Evolutionary conservation across 1,284 basidiomycete species (phyloP), one percentile per base, ranked within the genome.

Genomic region (Tilletia indica): DNA sequence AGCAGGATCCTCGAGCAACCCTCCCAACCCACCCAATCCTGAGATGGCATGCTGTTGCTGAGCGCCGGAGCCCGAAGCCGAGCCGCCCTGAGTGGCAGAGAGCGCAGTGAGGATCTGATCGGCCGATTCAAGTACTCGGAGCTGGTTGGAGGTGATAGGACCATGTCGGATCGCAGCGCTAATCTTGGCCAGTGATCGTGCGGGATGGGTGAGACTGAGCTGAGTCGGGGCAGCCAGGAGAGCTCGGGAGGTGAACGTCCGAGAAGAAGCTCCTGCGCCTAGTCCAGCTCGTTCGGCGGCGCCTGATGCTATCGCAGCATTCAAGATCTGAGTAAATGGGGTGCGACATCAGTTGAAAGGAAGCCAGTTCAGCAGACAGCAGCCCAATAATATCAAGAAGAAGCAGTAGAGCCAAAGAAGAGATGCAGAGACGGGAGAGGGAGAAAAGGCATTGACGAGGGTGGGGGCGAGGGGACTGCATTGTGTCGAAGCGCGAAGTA

Each of bases 341-440:
- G 82, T 21, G 82, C 82, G n/a, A 83, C 77, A 48, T 83, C 82
- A 25, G 78, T n/a, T n/a, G n/a, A n/a, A n/a, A n/a, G n/a, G n/a
- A n/a, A n/a, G n/a, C n/a, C n/a, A n/a, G n/a, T n/a, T n/a, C n/a
- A n/a, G n/a, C n/a, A n/a, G n/a, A n/a, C n/a, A n/a, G n/a, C n/a
- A n/a, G n/a, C n/a, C n/a, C n/a, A n/a, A n/a, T n/a, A n/a, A n/a
- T n/a, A n/a, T n/a, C n/a, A n/a, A n/a, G n/a, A n/a, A n/a, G n/a
- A n/a, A n/a, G n/a, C n/a, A n/a, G n/a, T n/a, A n/a, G n/a, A n/a
- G n/a, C n/a, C n/a, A n/a, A n/a, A n/a, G n/a, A n/a, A n/a, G n/a
- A n/a, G n/a, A n/a, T n/a, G n/a, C n/a, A n/a, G n/a, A n/a, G n/a
- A n/a, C n/a, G n/a, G n/a, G n/a, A n/a, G n/a, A n/a, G n/a, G n/a